Evolutionary conservation across 306 rosid genomes (phyloP), one percentile per base, ranked within the genome.

Genomic region (Cicer arietinum): DNA sequence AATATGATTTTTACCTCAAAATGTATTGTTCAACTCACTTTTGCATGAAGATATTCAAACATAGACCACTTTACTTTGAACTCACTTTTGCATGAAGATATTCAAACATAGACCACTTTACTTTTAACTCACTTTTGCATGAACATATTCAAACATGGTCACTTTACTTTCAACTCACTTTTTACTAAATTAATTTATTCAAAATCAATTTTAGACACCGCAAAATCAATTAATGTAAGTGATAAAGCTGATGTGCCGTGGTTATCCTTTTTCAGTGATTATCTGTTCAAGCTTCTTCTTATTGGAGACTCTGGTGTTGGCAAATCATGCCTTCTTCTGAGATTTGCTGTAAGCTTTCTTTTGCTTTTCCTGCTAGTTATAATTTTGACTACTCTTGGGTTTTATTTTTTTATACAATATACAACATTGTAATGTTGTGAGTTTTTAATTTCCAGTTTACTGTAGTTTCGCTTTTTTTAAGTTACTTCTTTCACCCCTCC

Each of bases 231-330:
- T 4, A 4, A 30, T 30, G 37, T 30, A 30, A 57, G 67, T 16
- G 59, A 62, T 41, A 22, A 30, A 41, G n/a, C 62, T 58, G 58
- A 80, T 52, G n/a, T 25, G 41, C 7, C 20, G 40, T 42, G 75
- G 18, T 47, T 66, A 46, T 56, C 25, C 40, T 57, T 7, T 73
- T 73, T 81, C 92, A 93, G 98, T 84, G 97, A 93, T 83, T 93
- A 93, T 77, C 81, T 93, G 87, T 93, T 93, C 84, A 93, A 93
- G 93, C 98, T 93, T 68, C 87, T 93, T 83, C 91, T 93, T 77
- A 93, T 93, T 73, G 98, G 98, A 66, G 98, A 93, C 73, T 93
- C 98, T 47, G 98, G 98, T 73, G 98, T 93, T 71, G 98, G 98
- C 13, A 93, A 93, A 81, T 93, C 98, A 7, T 93, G 97, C 77